These are phyloP conservation scores for Ophidiomyces ophidiicola DNA, from an alignment of 2,329 filamentous ascomycete species.

Conservation along the genomic window DNA sequence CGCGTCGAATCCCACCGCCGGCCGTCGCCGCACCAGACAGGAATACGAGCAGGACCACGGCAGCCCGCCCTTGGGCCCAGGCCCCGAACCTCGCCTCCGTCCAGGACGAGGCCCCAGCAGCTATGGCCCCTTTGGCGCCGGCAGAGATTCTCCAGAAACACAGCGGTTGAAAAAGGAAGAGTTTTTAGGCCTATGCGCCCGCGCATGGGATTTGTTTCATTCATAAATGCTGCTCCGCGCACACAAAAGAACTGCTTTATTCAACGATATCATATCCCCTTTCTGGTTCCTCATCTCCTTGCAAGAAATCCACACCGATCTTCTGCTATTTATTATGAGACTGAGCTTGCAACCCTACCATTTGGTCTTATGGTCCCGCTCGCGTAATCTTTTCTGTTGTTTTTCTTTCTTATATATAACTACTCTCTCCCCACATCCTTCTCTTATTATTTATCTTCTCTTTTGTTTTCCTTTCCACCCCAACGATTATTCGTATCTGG, in stretches of 20 bases:
- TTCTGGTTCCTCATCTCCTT: no score
- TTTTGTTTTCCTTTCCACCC: no score
- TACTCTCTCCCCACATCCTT: neutral
- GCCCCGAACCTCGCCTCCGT: conserved; percentile 42
- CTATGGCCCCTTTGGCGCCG: conserved; percentile 36
- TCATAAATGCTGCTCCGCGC: no score
- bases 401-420: neutral
- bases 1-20: conserved; percentile 17
- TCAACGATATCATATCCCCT: no score
- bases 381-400: neutral
- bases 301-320: no score
- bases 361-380: no score
- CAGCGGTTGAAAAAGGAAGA: conserved; percentile 82
- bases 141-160: conserved; percentile 70
- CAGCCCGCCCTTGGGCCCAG: conserved; percentile 70
- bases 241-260: no score
- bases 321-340: no score
- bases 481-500: no score
- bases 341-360: no score
- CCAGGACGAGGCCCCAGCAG: conserved; percentile 24
- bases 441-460: no score
- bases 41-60: conserved; percentile 85
- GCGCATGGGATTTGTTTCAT: conserved; percentile 95
- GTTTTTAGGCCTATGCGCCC: conserved; percentile 72
- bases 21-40: conserved; percentile 63